Evolutionary conservation across 257 asterid genomes (phyloP), one percentile per base, ranked within the genome.

Genomic region (Scutellaria baicalensis): DNA sequence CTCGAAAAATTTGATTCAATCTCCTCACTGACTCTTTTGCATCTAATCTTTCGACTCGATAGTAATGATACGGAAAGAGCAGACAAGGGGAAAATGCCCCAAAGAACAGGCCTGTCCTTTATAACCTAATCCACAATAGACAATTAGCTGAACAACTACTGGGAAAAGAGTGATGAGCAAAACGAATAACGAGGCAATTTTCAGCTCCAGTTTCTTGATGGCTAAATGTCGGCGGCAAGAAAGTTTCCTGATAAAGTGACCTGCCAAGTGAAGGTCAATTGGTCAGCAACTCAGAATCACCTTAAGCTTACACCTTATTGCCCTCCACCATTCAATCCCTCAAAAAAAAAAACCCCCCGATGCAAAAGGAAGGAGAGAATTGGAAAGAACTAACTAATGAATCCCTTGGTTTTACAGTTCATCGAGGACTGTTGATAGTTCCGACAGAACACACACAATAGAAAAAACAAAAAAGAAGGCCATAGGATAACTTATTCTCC

Each of bases 211-310:
- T 44, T 56, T 66, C 68, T 69, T 16, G 69, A 69, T 55, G 23
- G 55, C 78, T 76, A 93, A 21, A 88, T 66, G 78, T 93, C 98
- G 17, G 95, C 88, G 5, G 89, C 89, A 21, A 93, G 95, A 71
- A 90, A 90, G 75, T 86, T 84, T 12, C 76, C 89, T 2, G 89
- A 77, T 20, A 90, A 69, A 23, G 95, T 33, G 31, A 90, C 93
- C 98, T 90, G 88, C 78, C 72, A 71, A 75, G 38, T 31, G 20
- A 76, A 60, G 52, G 52, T 67, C 13, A 39, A 12, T 17, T 51
- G 2, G 47, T 23, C 38, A 75, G 66, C n/a, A 70, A 60, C 31
- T 40, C 31, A 69, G 71, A 20, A 61, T 56, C 18, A 44, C 0
- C 13, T 39, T 10, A 6, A 17, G 45, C 59, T 48, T 59, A 8